phyloP scores from a whole-genome alignment of 805 yeast species.

The Schwanniomyces sp. region DNA sequence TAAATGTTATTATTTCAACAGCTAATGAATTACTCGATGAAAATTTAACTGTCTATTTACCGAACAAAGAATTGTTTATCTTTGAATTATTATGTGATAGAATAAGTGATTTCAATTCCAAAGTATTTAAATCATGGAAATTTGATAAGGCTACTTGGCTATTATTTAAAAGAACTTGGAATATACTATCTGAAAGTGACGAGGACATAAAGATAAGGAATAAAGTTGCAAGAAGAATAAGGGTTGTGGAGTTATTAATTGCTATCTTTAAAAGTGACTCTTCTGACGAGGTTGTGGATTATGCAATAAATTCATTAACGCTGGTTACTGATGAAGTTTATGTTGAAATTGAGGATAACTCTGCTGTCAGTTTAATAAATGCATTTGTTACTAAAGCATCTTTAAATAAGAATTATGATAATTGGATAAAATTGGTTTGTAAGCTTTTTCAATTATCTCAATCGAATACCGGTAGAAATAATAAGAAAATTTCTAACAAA shows the following conservation, averaged over 20 bases:
- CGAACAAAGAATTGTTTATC: constrained; percentile 54
- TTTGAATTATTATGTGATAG: constrained; percentile 63
- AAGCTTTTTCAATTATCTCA: constrained; percentile 23
- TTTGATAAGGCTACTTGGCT: constrained; percentile 48
- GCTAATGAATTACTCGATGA: constrained; percentile 33
- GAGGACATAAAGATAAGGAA: constrained; percentile 43
- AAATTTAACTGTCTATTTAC: constrained; percentile 44
- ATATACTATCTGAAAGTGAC: constrained; percentile 13
- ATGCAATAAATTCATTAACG: constrained; percentile 16
- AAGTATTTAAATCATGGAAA: constrained; percentile 43
- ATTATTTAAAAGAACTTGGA: constrained; percentile 45
- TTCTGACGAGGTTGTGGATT: constrained; percentile 10
- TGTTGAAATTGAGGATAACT: constrained; percentile 32
- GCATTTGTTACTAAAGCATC: constrained; percentile 13
- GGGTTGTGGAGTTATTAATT: constrained; percentile 35
- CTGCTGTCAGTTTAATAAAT: constrained; percentile 24
- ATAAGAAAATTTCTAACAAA: constrained; percentile 29
- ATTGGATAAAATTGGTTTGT: constrained; percentile 26
- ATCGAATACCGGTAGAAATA: constrained; percentile 18
- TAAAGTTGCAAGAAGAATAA: constrained; percentile 39
- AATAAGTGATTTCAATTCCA: constrained; percentile 48
- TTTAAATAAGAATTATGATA: constrained; percentile 4
- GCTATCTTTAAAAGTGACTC: constrained; percentile 5
- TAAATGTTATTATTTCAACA: constrained; percentile 40
- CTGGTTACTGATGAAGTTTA: constrained; percentile 22